Percentiles rank a stretch among this genome's conserved stretches.
phyloP scores from a whole-genome alignment of 148 eudicot species.

The Camellia sinensis region DNA sequence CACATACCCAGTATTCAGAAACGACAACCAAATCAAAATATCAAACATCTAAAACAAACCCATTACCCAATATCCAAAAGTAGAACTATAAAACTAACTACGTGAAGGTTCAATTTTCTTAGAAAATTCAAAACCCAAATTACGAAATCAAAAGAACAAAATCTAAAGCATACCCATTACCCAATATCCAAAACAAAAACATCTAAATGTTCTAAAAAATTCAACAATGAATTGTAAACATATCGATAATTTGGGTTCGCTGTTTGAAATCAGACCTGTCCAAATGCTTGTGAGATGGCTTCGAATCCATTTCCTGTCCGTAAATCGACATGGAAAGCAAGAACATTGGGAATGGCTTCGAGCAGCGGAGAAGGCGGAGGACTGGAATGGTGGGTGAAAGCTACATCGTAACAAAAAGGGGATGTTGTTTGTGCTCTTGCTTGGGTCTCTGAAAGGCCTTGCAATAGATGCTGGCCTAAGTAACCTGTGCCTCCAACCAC shows the following conservation, averaged over 20 bases:
- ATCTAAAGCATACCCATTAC: background rate
- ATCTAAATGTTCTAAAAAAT: background rate
- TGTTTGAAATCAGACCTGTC: constrained; percentile 46
- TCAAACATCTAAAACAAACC: too few species aligned
- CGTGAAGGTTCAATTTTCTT: too few species aligned
- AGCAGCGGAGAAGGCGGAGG: constrained; percentile 56
- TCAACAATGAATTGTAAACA: background rate
- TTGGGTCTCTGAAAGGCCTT: constrained; percentile 27
- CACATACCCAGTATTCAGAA: too few species aligned
- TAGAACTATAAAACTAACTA: too few species aligned
- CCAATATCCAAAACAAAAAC: background rate
- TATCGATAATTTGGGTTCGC: background rate
- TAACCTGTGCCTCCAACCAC: constrained; percentile 84
- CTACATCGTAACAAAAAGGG: constrained; percentile 26
- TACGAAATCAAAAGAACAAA: background rate
- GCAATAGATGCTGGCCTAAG: constrained; percentile 74
- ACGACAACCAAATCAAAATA: too few species aligned
- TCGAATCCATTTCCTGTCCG: constrained; percentile 52
- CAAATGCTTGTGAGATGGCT: constrained; percentile 48
- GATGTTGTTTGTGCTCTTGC: background rate
- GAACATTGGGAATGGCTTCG: constrained; percentile 49
- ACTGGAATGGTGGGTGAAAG: constrained; percentile 61
- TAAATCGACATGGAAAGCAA: constrained; percentile 59
- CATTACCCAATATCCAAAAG: too few species aligned
- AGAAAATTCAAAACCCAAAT: too few species aligned